These are phyloP conservation scores for Ophiostoma novo-ulmi DNA, from an alignment of 2,329 filamentous ascomycete genomes.

Conservation along the genomic window DNA sequence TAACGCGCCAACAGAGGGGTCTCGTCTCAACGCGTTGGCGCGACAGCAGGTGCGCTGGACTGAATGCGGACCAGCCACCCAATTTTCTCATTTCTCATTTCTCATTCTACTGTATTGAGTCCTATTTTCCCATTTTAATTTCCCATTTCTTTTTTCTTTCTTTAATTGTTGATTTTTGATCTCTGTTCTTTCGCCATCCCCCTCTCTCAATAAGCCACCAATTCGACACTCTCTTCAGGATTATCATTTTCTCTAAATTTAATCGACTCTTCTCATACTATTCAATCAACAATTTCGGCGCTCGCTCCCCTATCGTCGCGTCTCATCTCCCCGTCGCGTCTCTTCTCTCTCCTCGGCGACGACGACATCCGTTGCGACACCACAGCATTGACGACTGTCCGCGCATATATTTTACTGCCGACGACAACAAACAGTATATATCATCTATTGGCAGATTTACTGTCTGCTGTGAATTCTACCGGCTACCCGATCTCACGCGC, in stretches of 20 bases:
- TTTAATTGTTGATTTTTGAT: neutral
- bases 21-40: constrained; percentile 11
- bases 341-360: neutral
- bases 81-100: neutral
- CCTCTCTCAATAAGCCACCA: neutral
- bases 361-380: neutral
- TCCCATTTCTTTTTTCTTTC: neutral
- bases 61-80: constrained; percentile 13
- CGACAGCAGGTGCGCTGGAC: neutral
- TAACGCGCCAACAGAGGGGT: constrained; percentile 11
- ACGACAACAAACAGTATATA: neutral
- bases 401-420: neutral
- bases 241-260: neutral
- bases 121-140: constrained; percentile 5
- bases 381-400: neutral
- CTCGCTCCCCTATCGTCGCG: neutral
- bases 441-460: neutral
- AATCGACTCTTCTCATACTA: neutral
- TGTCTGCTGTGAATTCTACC: neutral
- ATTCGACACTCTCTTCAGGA: neutral
- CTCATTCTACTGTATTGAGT: neutral
- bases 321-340: neutral
- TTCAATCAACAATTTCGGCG: neutral
- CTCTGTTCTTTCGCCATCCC: neutral
- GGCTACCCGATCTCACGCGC: neutral